These are phyloP conservation scores for Penstemon barbatus DNA, from an alignment of 257 asterid species.

Conservation along the genomic window DNA sequence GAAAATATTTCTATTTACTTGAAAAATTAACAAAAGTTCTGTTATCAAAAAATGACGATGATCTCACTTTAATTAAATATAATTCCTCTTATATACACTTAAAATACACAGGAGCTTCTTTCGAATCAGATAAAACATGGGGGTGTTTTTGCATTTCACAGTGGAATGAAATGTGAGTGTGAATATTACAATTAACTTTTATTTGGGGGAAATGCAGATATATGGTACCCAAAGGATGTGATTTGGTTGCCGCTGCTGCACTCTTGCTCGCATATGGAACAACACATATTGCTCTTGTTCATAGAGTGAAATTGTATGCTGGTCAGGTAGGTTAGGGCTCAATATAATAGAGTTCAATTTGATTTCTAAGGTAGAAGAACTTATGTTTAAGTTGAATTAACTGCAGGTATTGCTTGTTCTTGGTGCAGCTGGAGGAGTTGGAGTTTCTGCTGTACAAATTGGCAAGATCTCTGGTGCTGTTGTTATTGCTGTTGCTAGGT, in stretches of 20 bases:
- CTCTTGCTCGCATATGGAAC: conserved; percentile 94
- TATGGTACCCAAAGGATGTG: conserved; percentile 84
- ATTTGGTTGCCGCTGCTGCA: conserved; percentile 81
- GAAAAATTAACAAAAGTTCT: too few species aligned
- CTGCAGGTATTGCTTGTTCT: conserved; percentile 86
- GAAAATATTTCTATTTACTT: too few species aligned
- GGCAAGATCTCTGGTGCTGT: conserved; percentile 85
- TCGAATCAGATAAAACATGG: too few species aligned
- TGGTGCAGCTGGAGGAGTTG: conserved; percentile 99
- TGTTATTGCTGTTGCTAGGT: conserved; percentile 96
- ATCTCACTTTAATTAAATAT: too few species aligned
- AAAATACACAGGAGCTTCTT: too few species aligned
- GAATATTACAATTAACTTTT: conserved; percentile 1
- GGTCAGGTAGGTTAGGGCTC: conserved; percentile 51
- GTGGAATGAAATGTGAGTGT: too few species aligned
- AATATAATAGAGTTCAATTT: background rate
- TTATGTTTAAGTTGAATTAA: background rate
- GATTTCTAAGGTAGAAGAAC: background rate
- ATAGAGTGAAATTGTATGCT: conserved; percentile 70
- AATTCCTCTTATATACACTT: too few species aligned
- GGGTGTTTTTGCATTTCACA: too few species aligned
- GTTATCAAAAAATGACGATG: too few species aligned
- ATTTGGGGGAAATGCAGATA: conserved; percentile 41
- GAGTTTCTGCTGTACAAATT: conserved; percentile 91
- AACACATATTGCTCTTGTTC: conserved; percentile 87